Percentiles rank a stretch among this genome's conserved stretches.
phyloP scores from a whole-genome alignment of 1,284 basidiomycete genomes.

The Marasmius oreades region DNA sequence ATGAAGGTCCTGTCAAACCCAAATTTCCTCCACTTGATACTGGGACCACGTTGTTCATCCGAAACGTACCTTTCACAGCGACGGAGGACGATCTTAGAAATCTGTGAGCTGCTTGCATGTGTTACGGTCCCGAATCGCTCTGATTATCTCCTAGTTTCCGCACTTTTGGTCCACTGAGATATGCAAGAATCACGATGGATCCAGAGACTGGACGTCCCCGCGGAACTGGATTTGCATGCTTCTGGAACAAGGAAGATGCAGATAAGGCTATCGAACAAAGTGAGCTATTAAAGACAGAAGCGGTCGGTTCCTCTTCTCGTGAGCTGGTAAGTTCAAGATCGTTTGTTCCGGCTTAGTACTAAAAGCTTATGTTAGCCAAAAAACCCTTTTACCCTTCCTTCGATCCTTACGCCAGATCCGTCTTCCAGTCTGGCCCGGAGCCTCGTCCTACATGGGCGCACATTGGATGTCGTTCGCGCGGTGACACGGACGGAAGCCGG shows the following conservation, averaged over 20 bases:
- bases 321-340: conserved; percentile 26
- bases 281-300: conserved; percentile 67
- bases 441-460: conserved; percentile 89
- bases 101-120: conserved; percentile 47
- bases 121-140: background rate
- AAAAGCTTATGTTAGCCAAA: conserved; percentile 35
- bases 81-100: conserved; percentile 87
- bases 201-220: conserved; percentile 79
- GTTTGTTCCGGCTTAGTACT: background rate
- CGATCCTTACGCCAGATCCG: conserved; percentile 93
- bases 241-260: conserved; percentile 93
- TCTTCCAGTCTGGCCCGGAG: conserved; percentile 81
- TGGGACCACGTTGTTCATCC: conserved; percentile 91
- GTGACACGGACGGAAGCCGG: conserved; percentile 88
- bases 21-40: conserved; percentile 75
- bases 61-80: conserved; percentile 91
- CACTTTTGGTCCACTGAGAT: conserved; percentile 88
- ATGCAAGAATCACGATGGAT: conserved; percentile 92
- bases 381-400: conserved; percentile 84
- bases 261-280: conserved; percentile 84
- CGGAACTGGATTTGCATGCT: conserved; percentile 96
- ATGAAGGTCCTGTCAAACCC: conserved; percentile 62
- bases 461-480: conserved; percentile 87
- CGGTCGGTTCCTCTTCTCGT: conserved; percentile 33
- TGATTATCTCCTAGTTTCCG: conserved; percentile 63